These are phyloP conservation scores for Schizosaccharomyces lindneri DNA, from an alignment of 805 yeast genomes.

Conservation along the genomic window DNA sequence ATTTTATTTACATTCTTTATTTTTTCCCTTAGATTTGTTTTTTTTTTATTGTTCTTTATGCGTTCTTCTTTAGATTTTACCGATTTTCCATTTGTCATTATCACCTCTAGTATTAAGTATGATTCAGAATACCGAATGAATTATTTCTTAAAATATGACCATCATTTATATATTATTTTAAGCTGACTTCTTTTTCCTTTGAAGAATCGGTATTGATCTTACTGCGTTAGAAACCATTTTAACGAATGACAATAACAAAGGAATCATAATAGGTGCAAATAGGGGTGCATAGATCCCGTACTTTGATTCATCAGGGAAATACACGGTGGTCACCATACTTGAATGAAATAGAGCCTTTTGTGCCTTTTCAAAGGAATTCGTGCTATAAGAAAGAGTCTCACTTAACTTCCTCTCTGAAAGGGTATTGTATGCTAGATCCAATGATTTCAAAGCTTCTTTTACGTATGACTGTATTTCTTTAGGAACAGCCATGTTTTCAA, in stretches of 20 bases:
- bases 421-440: background rate
- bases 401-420: background rate
- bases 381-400: background rate
- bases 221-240: background rate
- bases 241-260: background rate
- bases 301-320: slow-evolving; percentile 2
- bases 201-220: background rate
- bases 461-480: background rate
- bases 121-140: too few species aligned
- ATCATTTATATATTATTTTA: background rate
- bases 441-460: background rate
- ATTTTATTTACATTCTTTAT: background rate
- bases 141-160: background rate
- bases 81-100: too few species aligned
- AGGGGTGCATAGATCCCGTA: background rate
- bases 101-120: too few species aligned
- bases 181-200: too few species aligned
- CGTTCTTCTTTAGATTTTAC: background rate
- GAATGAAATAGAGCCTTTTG: slow-evolving; percentile 1
- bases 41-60: background rate
- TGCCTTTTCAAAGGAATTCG: background rate
- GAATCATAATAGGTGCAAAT: background rate
- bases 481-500: background rate
- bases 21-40: background rate
- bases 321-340: background rate